Conservation (phyloP, 768 basidiomycete species). For the Porphyrellus cyaneotinctus region DNA sequence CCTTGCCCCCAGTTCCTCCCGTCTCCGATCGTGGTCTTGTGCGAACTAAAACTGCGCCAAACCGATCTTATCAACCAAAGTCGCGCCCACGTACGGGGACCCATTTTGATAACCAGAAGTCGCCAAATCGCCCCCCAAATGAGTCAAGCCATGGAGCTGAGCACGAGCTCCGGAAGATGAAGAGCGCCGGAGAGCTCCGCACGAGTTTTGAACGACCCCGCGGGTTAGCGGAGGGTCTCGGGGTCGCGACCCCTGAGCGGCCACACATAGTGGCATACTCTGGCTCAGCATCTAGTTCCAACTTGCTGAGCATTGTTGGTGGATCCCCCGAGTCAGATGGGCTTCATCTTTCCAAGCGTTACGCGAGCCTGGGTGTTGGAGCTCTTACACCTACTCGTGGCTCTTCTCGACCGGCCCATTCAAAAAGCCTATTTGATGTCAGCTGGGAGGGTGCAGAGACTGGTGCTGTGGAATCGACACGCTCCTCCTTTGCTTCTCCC, state of each 20-base stretch:
- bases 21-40: conserved; percentile 44
- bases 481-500: conserved; percentile 26
- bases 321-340: conserved; percentile 34
- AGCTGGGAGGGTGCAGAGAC: conserved; percentile 33
- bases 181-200: conserved; percentile 80
- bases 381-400: conserved; percentile 33
- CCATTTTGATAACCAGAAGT: conserved; percentile 21
- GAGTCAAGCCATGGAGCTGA: conserved; percentile 45
- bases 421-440: conserved; percentile 49
- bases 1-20: conserved; percentile 21
- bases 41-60: conserved; percentile 71
- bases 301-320: conserved; percentile 43
- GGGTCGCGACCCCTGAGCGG: conserved; percentile 35
- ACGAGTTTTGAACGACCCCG: conserved; percentile 30
- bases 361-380: conserved; percentile 61
- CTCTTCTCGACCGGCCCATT: conserved; percentile 37
- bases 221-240: conserved; percentile 22
- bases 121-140: conserved; percentile 27
- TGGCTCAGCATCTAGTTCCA: conserved; percentile 67
- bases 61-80: conserved; percentile 49
- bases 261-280: conserved; percentile 47
- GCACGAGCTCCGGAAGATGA: conserved; percentile 75
- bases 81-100: conserved; percentile 35
- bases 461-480: conserved; percentile 9
- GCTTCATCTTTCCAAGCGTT: conserved; percentile 47